These are phyloP conservation scores for Aureobasidium sp. DNA, from an alignment of 2,329 filamentous ascomycete genomes.

Conservation along the genomic window DNA sequence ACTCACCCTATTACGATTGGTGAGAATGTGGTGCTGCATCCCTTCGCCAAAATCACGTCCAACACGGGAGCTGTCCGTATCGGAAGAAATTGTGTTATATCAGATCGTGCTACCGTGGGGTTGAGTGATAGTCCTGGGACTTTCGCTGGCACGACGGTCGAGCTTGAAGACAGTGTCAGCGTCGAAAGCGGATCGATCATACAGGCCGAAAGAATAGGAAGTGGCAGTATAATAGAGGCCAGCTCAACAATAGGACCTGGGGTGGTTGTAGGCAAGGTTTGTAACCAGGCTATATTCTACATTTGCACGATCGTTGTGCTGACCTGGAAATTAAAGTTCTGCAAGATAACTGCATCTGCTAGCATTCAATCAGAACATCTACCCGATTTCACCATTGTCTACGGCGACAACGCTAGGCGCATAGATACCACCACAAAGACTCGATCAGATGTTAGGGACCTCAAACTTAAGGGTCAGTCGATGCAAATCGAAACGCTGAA, in stretches of 20 bases:
- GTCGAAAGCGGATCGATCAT: slow-evolving; percentile 40
- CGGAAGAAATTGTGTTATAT: slow-evolving; percentile 59
- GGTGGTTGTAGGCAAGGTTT: slow-evolving; percentile 40
- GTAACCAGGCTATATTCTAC: not conserved
- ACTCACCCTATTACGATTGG: slow-evolving; percentile 72
- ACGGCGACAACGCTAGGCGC: slow-evolving; percentile 32
- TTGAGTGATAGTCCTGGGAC: slow-evolving; percentile 20
- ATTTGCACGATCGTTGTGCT: not conserved
- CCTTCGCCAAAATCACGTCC: slow-evolving; percentile 55
- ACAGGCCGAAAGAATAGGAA: slow-evolving; percentile 27
- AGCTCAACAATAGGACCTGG: slow-evolving; percentile 29
- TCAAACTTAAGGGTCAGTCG: slow-evolving; percentile 27
- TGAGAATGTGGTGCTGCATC: slow-evolving; percentile 75
- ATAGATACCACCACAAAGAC: slow-evolving; percentile 33
- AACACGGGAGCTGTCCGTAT: slow-evolving; percentile 37
- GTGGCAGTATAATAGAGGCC: slow-evolving; percentile 26
- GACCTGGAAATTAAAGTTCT: slow-evolving; percentile 29
- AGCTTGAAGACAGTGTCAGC: slow-evolving; percentile 36
- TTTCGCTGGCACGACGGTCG: slow-evolving; percentile 24
- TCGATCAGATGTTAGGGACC: slow-evolving; percentile 24
- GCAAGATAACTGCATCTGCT: slow-evolving; percentile 35
- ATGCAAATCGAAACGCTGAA: slow-evolving; percentile 29
- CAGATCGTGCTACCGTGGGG: slow-evolving; percentile 52
- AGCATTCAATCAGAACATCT: slow-evolving; percentile 33
- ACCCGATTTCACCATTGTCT: slow-evolving; percentile 41